These are phyloP conservation scores for Priceomyces fermenticarens DNA, from an alignment of 805 yeast genomes.

Conservation along the genomic window DNA sequence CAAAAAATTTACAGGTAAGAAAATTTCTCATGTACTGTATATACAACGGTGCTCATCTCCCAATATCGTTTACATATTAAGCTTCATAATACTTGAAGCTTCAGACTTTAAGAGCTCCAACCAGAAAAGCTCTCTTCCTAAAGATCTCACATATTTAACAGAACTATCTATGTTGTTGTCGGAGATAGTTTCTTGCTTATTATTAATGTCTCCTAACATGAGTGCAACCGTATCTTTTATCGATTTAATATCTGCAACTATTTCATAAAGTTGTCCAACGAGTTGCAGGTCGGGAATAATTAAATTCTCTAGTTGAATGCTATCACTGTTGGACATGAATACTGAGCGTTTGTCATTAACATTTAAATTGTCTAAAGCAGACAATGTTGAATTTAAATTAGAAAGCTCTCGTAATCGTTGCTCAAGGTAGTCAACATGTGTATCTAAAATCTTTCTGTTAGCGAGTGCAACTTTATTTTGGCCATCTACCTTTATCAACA, in stretches of 20 bases:
- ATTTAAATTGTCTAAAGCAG: constrained; percentile 22
- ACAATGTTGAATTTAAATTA: constrained; percentile 23
- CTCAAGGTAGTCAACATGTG: constrained; percentile 26
- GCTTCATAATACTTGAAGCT: constrained; percentile 23
- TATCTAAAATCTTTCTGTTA: constrained; percentile 28
- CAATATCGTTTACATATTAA: background rate
- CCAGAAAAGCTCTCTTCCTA: constrained; percentile 43
- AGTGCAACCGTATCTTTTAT: constrained; percentile 63
- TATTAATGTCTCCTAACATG: constrained; percentile 48
- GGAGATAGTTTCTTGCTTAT: constrained; percentile 30
- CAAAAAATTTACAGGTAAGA: background rate
- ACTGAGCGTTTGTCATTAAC: constrained; percentile 16
- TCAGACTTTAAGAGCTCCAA: constrained; percentile 32
- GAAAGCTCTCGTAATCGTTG: constrained; percentile 21
- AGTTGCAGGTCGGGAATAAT: constrained; percentile 38
- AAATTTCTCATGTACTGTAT: constrained; percentile 1
- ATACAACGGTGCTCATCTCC: constrained; percentile 1
- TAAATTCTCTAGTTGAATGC: constrained; percentile 30
- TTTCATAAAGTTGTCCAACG: constrained; percentile 59
- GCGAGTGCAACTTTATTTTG: constrained; percentile 36
- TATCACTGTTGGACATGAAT: constrained; percentile 8
- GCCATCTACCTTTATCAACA: background rate
- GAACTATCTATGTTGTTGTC: constrained; percentile 31
- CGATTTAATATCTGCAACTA: constrained; percentile 66
- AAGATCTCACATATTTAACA: constrained; percentile 31